A percentile compares a stretch with the other conserved stretches of the same genome.
phyloP scores from a whole-genome alignment of 371 early-diverging fungal species.

The Mucor irregularis region DNA sequence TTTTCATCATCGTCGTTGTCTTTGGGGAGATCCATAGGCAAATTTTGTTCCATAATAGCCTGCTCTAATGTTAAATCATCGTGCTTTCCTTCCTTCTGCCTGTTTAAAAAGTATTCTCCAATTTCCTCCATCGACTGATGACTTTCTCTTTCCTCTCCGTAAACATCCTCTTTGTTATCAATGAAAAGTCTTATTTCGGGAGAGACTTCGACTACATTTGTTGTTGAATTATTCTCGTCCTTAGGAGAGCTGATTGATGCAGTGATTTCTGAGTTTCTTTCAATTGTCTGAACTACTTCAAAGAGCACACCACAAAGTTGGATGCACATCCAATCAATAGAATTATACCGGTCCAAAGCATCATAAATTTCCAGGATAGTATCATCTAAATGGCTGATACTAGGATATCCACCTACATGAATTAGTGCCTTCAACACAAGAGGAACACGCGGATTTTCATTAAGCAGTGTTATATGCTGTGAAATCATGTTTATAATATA shows the following conservation, averaged over 20 bases:
- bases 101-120: constrained; percentile 46
- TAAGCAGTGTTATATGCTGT: constrained; percentile 45
- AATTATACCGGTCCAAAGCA: constrained; percentile 52
- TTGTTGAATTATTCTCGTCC: too few relatives aligned
- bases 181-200: constrained; percentile 30
- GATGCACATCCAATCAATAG: constrained; percentile 33
- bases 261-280: background rate
- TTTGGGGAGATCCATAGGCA: constrained; percentile 8
- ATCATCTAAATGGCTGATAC: constrained; percentile 57
- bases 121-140: constrained; percentile 41
- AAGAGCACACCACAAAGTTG: constrained; percentile 46
- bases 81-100: constrained; percentile 30
- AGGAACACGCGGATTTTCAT: constrained; percentile 48
- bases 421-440: constrained; percentile 60
- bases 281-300: constrained; percentile 37
- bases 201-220: constrained; percentile 17
- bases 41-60: constrained; percentile 15
- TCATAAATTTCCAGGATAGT: constrained; percentile 62
- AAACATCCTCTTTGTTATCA: background rate
- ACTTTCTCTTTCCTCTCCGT: constrained; percentile 1
- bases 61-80: constrained; percentile 20
- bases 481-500: constrained; percentile 64
- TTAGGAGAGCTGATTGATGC: too few relatives aligned
- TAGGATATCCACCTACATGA: constrained; percentile 43
- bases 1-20: background rate